Conservation (phyloP, 1,284 basidiomycete species). For the Leccinum pallidistipes region DNA sequence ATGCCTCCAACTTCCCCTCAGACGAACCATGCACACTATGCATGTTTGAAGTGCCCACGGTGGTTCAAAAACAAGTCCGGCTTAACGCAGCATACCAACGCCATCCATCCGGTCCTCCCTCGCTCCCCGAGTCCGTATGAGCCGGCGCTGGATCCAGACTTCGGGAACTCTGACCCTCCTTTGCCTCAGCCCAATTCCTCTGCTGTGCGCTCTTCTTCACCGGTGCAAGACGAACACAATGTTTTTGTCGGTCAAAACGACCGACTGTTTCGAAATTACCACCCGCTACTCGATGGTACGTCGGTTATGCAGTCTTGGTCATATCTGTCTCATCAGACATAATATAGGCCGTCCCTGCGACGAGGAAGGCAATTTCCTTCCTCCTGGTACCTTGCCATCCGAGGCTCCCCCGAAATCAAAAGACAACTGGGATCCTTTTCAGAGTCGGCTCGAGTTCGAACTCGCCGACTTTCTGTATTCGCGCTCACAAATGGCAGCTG, state of each 20-base stretch:
- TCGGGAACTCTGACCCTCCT: background rate
- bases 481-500: background rate
- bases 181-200: background rate
- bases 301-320: background rate
- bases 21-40: background rate
- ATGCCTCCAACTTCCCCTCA: background rate
- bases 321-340: background rate
- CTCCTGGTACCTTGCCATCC: background rate
- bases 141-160: background rate
- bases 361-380: background rate
- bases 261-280: background rate
- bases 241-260: background rate
- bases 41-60: background rate
- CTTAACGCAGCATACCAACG: too few relatives aligned
- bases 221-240: background rate
- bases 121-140: too few relatives aligned
- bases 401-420: background rate
- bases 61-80: background rate
- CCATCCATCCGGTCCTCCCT: too few relatives aligned
- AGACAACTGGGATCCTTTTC: background rate
- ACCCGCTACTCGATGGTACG: background rate
- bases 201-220: background rate
- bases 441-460: background rate
- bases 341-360: background rate
- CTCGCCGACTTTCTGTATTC: background rate